Evolutionary conservation across 805 yeast species (phyloP).

Genomic region (Blastobotrys americana): DNA sequence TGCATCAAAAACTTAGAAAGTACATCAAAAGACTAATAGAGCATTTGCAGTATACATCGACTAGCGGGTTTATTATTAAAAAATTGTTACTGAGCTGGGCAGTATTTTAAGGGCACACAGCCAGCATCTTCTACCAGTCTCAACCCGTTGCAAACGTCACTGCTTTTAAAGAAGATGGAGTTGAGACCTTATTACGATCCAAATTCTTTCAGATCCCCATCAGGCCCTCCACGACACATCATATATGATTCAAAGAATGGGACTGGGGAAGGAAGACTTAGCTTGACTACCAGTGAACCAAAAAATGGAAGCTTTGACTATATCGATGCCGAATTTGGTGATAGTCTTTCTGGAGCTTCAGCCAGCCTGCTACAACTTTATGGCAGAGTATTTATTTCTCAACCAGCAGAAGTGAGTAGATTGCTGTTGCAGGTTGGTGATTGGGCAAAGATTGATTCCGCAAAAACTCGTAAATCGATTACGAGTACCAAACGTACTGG

Average conservation of each 20-base stretch:
- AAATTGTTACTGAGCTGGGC: no score
- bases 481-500: neutral
- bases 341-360: conserved; percentile 48
- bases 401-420: conserved; percentile 83
- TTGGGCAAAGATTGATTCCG: conserved; percentile 16
- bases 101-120: no score
- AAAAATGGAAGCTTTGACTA: conserved; percentile 41
- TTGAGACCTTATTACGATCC: conserved; percentile 62
- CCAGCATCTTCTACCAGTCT: no score
- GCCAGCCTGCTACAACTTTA: conserved; percentile 63
- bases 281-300: neutral
- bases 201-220: conserved; percentile 47
- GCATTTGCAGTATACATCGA: no score
- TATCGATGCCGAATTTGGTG: conserved; percentile 44
- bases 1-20: no score
- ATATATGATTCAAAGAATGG: conserved; percentile 34
- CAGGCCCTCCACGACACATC: conserved; percentile 7
- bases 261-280: conserved; percentile 53
- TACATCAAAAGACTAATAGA: no score
- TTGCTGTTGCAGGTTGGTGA: conserved; percentile 75
- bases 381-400: conserved; percentile 59
- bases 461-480: neutral
- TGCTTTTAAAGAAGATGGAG: neutral
- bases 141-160: neutral
- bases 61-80: no score